Conservation (phyloP, 83 land plant genomes). For the Picea mariana region DNA sequence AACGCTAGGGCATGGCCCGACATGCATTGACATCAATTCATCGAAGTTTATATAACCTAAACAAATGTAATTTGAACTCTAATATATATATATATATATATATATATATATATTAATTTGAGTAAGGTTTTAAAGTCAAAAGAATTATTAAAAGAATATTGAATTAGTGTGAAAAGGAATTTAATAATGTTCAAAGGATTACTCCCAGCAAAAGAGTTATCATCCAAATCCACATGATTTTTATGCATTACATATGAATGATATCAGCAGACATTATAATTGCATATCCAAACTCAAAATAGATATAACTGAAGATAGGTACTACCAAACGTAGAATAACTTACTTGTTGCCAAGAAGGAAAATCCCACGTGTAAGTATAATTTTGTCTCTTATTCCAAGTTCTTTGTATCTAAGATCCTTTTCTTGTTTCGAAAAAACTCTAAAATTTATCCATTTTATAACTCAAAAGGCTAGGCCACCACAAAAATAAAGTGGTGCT, state of each 20-base stretch:
- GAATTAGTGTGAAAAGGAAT: too few species aligned
- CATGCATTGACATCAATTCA: too few species aligned
- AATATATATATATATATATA: too few species aligned
- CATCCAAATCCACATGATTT: neutral
- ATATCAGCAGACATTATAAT: neutral
- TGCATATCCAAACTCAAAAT: neutral
- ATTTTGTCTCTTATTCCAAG: conserved; percentile 94
- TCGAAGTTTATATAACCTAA: too few species aligned
- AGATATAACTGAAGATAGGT: neutral
- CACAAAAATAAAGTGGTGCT: neutral
- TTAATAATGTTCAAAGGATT: too few species aligned
- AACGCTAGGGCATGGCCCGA: too few species aligned
- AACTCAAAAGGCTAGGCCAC: neutral
- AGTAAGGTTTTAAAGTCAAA: too few species aligned
- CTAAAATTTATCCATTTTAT: neutral
- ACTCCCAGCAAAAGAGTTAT: neutral
- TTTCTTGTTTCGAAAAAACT: conserved; percentile 56
- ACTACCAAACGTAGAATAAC: neutral
- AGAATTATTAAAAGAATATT: too few species aligned
- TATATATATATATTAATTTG: too few species aligned
- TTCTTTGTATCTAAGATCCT: conserved; percentile 97
- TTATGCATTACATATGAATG: neutral
- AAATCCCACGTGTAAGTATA: conserved; percentile 93
- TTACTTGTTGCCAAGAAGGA: conserved; percentile 98
- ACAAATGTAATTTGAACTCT: too few species aligned